phyloP scores from a whole-genome alignment of 176 grass and related monocot genomes.

The Oryza officinalis region DNA sequence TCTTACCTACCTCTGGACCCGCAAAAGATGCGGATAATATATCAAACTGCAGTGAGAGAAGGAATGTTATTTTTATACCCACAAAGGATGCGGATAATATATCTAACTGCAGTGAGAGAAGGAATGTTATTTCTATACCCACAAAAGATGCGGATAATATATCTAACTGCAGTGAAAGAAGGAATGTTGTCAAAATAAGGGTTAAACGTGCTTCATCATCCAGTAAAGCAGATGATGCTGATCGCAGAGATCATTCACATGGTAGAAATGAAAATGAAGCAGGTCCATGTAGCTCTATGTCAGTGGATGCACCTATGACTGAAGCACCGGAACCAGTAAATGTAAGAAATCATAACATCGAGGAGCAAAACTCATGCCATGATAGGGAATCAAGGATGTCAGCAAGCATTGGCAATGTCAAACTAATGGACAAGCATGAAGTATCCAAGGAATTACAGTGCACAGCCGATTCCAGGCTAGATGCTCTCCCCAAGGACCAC shows the following conservation, averaged over 20 bases:
- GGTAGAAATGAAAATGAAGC: slow-evolving; percentile 75
- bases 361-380: slow-evolving; percentile 75
- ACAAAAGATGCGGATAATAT: slow-evolving; percentile 79
- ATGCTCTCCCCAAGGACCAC: slow-evolving; percentile 38
- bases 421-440: slow-evolving; percentile 52
- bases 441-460: slow-evolving; percentile 81
- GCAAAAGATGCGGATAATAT: slow-evolving; percentile 77
- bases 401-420: slow-evolving; percentile 78
- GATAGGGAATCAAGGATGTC: slow-evolving; percentile 81
- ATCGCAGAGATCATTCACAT: slow-evolving; percentile 51
- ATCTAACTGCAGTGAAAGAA: slow-evolving; percentile 90
- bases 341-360: slow-evolving; percentile 59
- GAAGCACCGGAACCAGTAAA: slow-evolving; percentile 57
- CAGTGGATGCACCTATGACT: slow-evolving; percentile 82
- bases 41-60: slow-evolving; percentile 90
- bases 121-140: slow-evolving; percentile 64
- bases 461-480: slow-evolving; percentile 76
- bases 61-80: slow-evolving; percentile 63
- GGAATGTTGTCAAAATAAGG: slow-evolving; percentile 88
- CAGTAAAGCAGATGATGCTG: slow-evolving; percentile 77
- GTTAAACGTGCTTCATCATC: slow-evolving; percentile 71
- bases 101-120: slow-evolving; percentile 89
- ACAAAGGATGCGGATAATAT: slow-evolving; percentile 78
- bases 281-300: slow-evolving; percentile 89
- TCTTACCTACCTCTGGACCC: slow-evolving; percentile 57